Evolutionary conservation across 805 yeast species (phyloP), one percentile per base, ranked within the genome.

Genomic region (Scheffersomyces stipitis): DNA sequence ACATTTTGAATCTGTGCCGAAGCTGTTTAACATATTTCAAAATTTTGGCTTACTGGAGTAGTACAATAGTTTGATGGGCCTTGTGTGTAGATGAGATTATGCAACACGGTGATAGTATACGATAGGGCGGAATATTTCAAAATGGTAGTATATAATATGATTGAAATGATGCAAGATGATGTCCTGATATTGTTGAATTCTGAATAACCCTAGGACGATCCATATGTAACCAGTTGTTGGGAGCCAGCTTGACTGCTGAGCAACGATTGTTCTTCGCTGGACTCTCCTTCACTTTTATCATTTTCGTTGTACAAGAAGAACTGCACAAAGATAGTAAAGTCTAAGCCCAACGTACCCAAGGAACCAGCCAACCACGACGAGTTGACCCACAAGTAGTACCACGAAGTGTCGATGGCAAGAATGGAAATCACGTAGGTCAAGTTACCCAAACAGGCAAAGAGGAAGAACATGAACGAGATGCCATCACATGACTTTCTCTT

Each of bases 361-460:
- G 95, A 81, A 1, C 99, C 99, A 4, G 89, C 80, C 38, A 91
- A 69, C 99, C 99, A 91, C 16, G 95, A 82, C 2, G 91, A 78
- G 60, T 93, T 95, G 33, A 93, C 81, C 46, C 85, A 55, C 22
- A 91, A 55, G 48, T 88, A 91, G 43, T 78, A 71, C 52, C 72
- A 69, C 36, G 87, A 81, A 32, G 81, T 68, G 46, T 88, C 86
- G 28, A 86, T 82, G 30, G 85, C 77, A 33, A 91, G 66, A 36
- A 91, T 91, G 8, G 95, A 84, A 10, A 86, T 75, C 28, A 93
- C 96, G 51, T 89, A 93, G 1, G 96, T 87, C 54, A 86, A 69
- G 58, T 91, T 93, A 31, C 99, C 99, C 38, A 91, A 67, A 59
- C 96, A 89, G 15, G 99, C 98, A 71, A 93, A 91, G 15, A 93